Percentiles rank a stretch among this genome's conserved stretches.
Conservation (phyloP, 73 alveolate genomes). For the Stentor coeruleus region DNA sequence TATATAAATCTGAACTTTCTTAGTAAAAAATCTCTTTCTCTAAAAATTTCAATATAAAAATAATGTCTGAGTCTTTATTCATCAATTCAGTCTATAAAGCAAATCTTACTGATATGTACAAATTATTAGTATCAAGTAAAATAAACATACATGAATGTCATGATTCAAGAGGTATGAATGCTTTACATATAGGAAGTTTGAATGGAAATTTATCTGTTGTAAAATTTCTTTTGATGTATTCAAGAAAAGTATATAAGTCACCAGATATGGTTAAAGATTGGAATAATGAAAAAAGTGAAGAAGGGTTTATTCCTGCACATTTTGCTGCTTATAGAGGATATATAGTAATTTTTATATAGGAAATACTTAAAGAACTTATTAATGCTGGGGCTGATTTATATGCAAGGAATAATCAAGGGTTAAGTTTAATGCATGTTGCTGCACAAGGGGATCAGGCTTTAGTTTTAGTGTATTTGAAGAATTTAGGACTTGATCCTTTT, state of each 20-base stretch:
- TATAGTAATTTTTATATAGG: slow-evolving; percentile 41
- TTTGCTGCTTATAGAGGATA: slow-evolving; percentile 89
- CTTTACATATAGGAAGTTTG: slow-evolving; percentile 12
- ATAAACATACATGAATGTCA: background rate
- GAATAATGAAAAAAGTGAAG: slow-evolving; percentile 74
- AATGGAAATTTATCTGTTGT: slow-evolving; percentile 8
- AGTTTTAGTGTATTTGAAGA: slow-evolving; percentile 74
- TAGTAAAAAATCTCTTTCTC: too few relatives aligned
- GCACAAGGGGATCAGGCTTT: slow-evolving; percentile 94
- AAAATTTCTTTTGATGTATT: background rate
- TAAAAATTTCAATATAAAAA: too few relatives aligned
- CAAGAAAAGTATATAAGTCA: background rate
- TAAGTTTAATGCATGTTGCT: slow-evolving; percentile 94
- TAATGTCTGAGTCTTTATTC: slow-evolving; percentile 12
- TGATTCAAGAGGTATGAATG: slow-evolving; percentile 1
- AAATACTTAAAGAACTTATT: slow-evolving; percentile 51
- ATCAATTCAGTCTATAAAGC: background rate
- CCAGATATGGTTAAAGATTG: slow-evolving; percentile 41
- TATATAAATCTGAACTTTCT: slow-evolving; percentile 1
- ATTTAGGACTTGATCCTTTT: slow-evolving; percentile 56
- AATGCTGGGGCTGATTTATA: slow-evolving; percentile 79
- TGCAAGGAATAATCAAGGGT: slow-evolving; percentile 75
- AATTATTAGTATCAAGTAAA: background rate
- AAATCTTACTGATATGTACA: background rate
- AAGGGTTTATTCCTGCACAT: slow-evolving; percentile 91